phyloP scores from a whole-genome alignment of 1,284 basidiomycete species.

The Ganoderma boninense region DNA sequence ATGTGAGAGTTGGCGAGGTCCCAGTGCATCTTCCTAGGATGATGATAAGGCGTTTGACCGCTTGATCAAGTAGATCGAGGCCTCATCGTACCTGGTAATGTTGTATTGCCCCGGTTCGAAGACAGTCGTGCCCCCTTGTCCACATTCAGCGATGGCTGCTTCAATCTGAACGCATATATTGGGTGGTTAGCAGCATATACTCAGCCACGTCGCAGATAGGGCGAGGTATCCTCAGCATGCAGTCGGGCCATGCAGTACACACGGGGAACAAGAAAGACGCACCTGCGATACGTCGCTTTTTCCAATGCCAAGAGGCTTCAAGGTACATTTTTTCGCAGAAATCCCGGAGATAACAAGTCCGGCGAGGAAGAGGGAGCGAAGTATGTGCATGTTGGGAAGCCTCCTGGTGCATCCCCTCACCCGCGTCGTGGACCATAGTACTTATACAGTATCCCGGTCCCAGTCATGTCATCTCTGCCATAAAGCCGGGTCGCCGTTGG shows the following conservation, averaged over 20 bases:
- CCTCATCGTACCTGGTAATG: slow-evolving; percentile 52
- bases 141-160: slow-evolving; percentile 61
- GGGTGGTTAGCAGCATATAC: not conserved
- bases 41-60: slow-evolving; percentile 13
- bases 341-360: not conserved
- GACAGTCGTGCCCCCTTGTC: slow-evolving; percentile 57
- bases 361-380: not conserved
- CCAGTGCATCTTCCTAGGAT: slow-evolving; percentile 66
- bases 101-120: slow-evolving; percentile 58
- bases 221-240: not conserved
- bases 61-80: slow-evolving; percentile 10
- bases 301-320: slow-evolving; percentile 50
- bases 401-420: not conserved
- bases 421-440: not conserved
- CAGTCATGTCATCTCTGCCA: slow-evolving; percentile 20
- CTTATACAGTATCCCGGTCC: slow-evolving; percentile 6
- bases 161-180: slow-evolving; percentile 47
- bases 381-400: not conserved
- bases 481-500: not conserved
- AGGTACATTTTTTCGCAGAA: slow-evolving; percentile 40
- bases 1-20: slow-evolving; percentile 59
- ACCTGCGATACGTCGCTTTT: slow-evolving; percentile 54
- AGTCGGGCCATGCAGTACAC: not conserved
- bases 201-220: not conserved
- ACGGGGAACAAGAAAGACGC: slow-evolving; percentile 3